These are phyloP conservation scores for Curvularia eragrostidis DNA, from an alignment of 2,329 filamentous ascomycete species.

Conservation along the genomic window DNA sequence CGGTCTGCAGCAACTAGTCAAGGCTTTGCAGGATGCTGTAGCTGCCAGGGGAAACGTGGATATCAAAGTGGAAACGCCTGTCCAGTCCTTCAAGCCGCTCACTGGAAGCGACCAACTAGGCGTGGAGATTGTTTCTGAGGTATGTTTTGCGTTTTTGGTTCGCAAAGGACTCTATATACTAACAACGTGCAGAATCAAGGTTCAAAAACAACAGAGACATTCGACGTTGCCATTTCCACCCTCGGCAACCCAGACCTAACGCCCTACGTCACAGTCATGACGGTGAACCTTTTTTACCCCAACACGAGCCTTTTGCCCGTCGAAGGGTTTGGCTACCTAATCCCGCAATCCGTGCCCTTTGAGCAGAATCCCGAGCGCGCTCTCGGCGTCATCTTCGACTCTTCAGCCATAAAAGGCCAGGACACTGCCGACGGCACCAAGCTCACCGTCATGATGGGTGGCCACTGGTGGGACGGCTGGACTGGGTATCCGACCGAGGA, in stretches of 20 bases:
- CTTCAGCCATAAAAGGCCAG: slow-evolving; percentile 65
- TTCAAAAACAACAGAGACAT: slow-evolving; percentile 27
- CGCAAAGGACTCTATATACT: slow-evolving; percentile 5
- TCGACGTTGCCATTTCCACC: slow-evolving; percentile 42
- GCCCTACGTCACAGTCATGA: slow-evolving; percentile 81
- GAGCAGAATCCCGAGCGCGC: slow-evolving; percentile 81
- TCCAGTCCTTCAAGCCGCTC: slow-evolving; percentile 28
- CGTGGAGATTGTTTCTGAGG: slow-evolving; percentile 35
- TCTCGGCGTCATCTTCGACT: slow-evolving; percentile 93
- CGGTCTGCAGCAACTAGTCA: slow-evolving; percentile 51
- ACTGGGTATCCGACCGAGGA: slow-evolving; percentile 67
- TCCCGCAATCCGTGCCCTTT: slow-evolving; percentile 74
- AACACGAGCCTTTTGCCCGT: slow-evolving; percentile 68
- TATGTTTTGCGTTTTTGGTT: slow-evolving; percentile 19
- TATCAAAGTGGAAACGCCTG: slow-evolving; percentile 47
- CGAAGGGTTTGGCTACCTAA: slow-evolving; percentile 87
- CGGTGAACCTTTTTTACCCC: slow-evolving; percentile 87
- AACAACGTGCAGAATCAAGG: slow-evolving; percentile 21
- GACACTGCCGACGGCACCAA: slow-evolving; percentile 74
- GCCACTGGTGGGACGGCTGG: slow-evolving; percentile 84
- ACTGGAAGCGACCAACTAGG: slow-evolving; percentile 16
- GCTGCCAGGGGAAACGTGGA: slow-evolving; percentile 49
- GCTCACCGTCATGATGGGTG: slow-evolving; percentile 92
- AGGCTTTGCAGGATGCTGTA: slow-evolving; percentile 47
- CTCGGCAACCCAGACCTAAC: slow-evolving; percentile 57